Conservation (phyloP, 768 basidiomycete species). For the Boletus vermiculosoides region DNA sequence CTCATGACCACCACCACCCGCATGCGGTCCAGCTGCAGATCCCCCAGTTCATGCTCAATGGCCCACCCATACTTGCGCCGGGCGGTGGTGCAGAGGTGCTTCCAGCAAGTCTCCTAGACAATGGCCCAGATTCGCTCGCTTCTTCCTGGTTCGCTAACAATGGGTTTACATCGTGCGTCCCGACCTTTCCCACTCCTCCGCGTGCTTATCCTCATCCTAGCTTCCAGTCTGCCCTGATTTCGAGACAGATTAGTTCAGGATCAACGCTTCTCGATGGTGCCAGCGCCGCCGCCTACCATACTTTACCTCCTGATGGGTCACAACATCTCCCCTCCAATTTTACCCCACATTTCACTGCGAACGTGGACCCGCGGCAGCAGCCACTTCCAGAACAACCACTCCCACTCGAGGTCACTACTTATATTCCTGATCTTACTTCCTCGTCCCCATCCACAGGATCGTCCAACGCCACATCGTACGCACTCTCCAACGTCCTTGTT, state of each 20-base stretch:
- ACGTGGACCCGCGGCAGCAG: conserved; percentile 6
- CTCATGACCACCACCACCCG: conserved; percentile 10
- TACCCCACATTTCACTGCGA: background rate
- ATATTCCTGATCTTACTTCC: conserved; percentile 6
- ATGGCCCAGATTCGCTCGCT: conserved; percentile 25
- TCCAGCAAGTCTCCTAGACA: conserved; percentile 42
- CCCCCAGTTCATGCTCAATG: conserved; percentile 60
- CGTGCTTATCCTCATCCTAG: conserved; percentile 20
- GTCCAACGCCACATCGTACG: conserved; percentile 4
- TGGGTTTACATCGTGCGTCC: conserved; percentile 38
- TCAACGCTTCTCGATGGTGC: background rate
- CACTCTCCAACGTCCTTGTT: background rate
- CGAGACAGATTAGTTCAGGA: conserved; percentile 11
- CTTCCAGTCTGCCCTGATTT: conserved; percentile 21
- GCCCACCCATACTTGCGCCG: conserved; percentile 58
- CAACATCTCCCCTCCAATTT: conserved; percentile 2
- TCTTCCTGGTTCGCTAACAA: conserved; percentile 53
- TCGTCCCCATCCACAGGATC: conserved; percentile 3
- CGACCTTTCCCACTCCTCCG: background rate
- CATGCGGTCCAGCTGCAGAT: conserved; percentile 53
- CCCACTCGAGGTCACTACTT: conserved; percentile 4
- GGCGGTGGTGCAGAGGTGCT: conserved; percentile 76
- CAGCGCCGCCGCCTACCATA: background rate
- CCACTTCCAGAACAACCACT: conserved; percentile 3
- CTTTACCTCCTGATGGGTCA: background rate